Evolutionary conservation across 2,329 filamentous ascomycete species (phyloP).

Genomic region (Sporothrix globosa): DNA sequence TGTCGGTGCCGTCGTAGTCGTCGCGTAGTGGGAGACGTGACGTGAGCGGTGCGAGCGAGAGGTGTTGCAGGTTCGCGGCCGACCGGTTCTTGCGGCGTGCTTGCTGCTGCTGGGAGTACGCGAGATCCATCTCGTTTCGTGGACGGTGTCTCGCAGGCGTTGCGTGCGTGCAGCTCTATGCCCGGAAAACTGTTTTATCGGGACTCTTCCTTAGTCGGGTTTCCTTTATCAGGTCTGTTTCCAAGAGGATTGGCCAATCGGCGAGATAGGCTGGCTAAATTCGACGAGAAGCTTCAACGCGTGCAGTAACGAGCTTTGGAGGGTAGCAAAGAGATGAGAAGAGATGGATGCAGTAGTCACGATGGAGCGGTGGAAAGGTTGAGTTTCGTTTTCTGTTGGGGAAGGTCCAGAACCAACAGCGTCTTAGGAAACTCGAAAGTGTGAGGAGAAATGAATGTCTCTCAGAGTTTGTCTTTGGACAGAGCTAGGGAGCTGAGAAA

Average conservation of each 20-base stretch:
- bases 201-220: background rate
- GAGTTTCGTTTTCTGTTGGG: slow-evolving; percentile 20
- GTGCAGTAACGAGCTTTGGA: slow-evolving; percentile 4
- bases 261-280: background rate
- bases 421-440: background rate
- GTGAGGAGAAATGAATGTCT: slow-evolving; percentile 15
- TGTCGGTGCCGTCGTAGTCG: slow-evolving; percentile 44
- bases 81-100: slow-evolving; percentile 63
- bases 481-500: slow-evolving; percentile 22
- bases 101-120: slow-evolving; percentile 63
- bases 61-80: slow-evolving; percentile 61
- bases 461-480: background rate
- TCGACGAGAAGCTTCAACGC: background rate
- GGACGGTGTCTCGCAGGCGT: background rate
- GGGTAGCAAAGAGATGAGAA: background rate
- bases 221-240: slow-evolving; percentile 4
- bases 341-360: background rate
- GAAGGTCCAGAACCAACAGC: slow-evolving; percentile 20
- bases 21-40: slow-evolving; percentile 63
- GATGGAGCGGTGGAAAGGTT: background rate
- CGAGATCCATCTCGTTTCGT: slow-evolving; percentile 57
- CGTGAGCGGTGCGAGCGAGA: slow-evolving; percentile 67
- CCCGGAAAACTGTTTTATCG: slow-evolving; percentile 1
- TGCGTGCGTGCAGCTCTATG: background rate
- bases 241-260: slow-evolving; percentile 12